Evolutionary conservation across 2,329 filamentous ascomycete species (phyloP).

Genomic region (Sporothrix pallida): DNA sequence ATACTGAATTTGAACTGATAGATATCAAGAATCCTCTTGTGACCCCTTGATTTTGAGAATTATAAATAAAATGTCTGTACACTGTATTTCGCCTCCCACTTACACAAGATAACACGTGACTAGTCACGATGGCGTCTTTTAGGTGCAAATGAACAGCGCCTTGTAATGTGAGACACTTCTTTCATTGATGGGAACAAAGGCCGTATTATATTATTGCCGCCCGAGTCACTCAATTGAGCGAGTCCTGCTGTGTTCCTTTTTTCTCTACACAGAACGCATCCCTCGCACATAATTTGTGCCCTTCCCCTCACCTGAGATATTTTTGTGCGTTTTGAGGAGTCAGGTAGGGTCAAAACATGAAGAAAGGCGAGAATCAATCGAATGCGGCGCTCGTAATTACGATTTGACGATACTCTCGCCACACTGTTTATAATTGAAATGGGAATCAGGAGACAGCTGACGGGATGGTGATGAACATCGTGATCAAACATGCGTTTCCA

Average conservation of each 20-base stretch:
- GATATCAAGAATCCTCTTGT: too few species aligned
- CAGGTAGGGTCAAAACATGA: background rate
- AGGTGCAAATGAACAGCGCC: background rate
- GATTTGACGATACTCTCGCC: background rate
- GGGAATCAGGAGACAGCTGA: too few species aligned
- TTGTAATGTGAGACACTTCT: slow-evolving; percentile 5
- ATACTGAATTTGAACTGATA: too few species aligned
- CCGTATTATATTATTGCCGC: background rate
- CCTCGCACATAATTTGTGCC: background rate
- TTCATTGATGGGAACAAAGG: slow-evolving; percentile 16
- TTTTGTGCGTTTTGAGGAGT: background rate
- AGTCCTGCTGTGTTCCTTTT: background rate
- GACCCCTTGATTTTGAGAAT: too few species aligned
- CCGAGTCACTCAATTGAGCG: background rate
- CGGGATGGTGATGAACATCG: too few species aligned
- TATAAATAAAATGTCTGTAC: too few species aligned
- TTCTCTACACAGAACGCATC: background rate
- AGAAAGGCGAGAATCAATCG: background rate
- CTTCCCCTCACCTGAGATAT: background rate
- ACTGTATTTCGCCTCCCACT: background rate
- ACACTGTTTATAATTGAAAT: background rate
- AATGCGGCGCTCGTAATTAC: too few species aligned
- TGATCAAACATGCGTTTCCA: too few species aligned
- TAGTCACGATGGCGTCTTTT: background rate
- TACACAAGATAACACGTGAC: slow-evolving; percentile 38